Conservation (phyloP, 441 rosid species). For the Aleurites moluccanus region DNA sequence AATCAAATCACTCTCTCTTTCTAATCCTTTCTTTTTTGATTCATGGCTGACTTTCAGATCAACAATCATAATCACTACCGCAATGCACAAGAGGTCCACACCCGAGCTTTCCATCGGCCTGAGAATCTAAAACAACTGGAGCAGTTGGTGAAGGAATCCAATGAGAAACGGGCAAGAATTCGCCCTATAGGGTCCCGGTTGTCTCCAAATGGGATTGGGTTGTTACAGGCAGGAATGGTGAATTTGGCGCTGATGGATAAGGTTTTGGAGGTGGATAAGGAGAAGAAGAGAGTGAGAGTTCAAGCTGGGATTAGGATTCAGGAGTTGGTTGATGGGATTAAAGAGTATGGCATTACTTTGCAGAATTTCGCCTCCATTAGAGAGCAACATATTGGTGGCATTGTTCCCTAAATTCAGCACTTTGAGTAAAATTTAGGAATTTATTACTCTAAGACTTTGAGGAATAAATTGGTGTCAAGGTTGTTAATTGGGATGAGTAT, state of each 20-base stretch:
- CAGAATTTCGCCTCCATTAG: conserved; percentile 95
- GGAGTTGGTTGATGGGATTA: conserved; percentile 78
- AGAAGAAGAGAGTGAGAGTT: conserved; percentile 75
- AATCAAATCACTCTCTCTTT: too few species aligned
- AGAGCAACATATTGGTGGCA: conserved; percentile 99
- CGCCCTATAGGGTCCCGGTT: conserved; percentile 97
- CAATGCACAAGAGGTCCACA: conserved; percentile 98
- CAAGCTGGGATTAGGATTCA: conserved; percentile 91
- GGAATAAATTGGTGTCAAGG: neutral
- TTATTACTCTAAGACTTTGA: neutral
- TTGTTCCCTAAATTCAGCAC: conserved; percentile 20
- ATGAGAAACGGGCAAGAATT: conserved; percentile 57
- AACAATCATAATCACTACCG: too few species aligned
- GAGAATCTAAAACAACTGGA: conserved; percentile 67
- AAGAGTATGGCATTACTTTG: conserved; percentile 73
- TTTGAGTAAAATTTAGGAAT: neutral
- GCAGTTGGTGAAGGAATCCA: conserved; percentile 63
- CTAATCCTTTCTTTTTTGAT: too few species aligned
- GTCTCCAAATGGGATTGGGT: conserved; percentile 88
- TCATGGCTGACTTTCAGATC: too few species aligned
- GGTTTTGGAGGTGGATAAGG: conserved; percentile 80
- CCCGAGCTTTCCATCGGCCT: conserved; percentile 84
- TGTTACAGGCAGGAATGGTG: conserved; percentile 88
- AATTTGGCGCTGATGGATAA: conserved; percentile 82
- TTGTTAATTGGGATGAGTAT: conserved; percentile 90